Conservation (phyloP, 768 basidiomycete species). For the Chalciporus pseudorubinellus region DNA sequence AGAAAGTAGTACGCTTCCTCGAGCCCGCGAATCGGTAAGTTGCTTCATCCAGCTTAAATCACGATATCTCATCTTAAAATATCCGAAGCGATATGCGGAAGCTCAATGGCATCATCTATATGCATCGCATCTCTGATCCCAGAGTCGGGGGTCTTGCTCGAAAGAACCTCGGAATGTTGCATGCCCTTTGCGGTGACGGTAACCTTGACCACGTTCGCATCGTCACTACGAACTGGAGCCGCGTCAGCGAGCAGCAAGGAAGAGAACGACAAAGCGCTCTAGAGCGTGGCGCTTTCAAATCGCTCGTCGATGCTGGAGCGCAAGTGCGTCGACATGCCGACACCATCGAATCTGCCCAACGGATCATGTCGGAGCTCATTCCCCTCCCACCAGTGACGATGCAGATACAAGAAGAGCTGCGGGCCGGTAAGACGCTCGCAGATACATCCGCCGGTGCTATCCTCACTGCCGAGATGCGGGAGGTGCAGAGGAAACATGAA, state of each 20-base stretch:
- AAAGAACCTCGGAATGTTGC: conserved; percentile 42
- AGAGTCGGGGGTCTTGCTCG: conserved; percentile 40
- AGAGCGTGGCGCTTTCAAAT: conserved; percentile 41
- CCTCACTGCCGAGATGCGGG: conserved; percentile 40
- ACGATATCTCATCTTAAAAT: neutral
- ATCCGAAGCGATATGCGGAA: conserved; percentile 10
- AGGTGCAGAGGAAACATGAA: conserved; percentile 36
- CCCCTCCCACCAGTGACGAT: conserved; percentile 35
- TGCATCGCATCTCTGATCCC: conserved; percentile 44
- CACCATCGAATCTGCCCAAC: conserved; percentile 37
- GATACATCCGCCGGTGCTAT: conserved; percentile 47
- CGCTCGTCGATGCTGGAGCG: conserved; percentile 41
- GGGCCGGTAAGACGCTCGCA: conserved; percentile 38
- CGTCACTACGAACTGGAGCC: conserved; percentile 46
- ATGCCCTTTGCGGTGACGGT: conserved; percentile 43
- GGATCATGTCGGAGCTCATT: conserved; percentile 39
- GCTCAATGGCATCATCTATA: conserved; percentile 43
- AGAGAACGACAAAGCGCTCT: conserved; percentile 23
- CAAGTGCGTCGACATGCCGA: conserved; percentile 37
- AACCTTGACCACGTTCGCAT: conserved; percentile 43
- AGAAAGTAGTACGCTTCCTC: conserved; percentile 3
- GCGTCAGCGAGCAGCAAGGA: conserved; percentile 26
- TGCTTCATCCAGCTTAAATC: neutral
- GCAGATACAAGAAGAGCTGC: conserved; percentile 47
- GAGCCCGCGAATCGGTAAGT: neutral